Evolutionary conservation across 1,284 basidiomycete genomes (phyloP), one percentile per base, ranked within the genome.

Genomic region (Marasmius sp.): DNA sequence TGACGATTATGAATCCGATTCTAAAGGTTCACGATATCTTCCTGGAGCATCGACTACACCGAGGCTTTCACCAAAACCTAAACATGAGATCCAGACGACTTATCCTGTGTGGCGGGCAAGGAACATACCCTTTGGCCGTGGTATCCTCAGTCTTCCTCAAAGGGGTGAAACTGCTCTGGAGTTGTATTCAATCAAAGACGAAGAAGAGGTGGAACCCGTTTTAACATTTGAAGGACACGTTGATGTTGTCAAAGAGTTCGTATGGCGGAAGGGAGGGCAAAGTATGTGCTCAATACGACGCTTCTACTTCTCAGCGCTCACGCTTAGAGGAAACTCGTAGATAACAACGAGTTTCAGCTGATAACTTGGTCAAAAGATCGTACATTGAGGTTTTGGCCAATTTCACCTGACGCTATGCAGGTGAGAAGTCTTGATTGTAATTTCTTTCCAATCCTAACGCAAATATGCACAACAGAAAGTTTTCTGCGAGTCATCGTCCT

Each of bases 331-430:
- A 27, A 27, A 27, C 27, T 48, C 27, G 11, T 53, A 82, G 86
- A 88, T 61, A 84, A 86, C 71, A 83, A 87, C 9, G 88, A 92
- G 61, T 96, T 95, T 73, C 95, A 97, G 72, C 82, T 99, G 3
- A 93, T 99, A 56, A 98, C 96, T 0, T 98, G 96, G 97, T 94
- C 93, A 1, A 97, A 96, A 74, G 97, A 98, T 71, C 86, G 94
- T 49, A 97, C 93, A 0, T 77, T 99, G 39, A 81, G 94, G 9
- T 92, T 98, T 67, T 98, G 95, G 94, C 95, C 95, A 0, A 81
- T 98, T 5, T 85, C 89, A 54, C 75, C 80, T 1, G 89, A 92
- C 48, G 82, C 84, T 33, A 87, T 92, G 78, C 81, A 88, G 79
- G 90, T 83, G 34, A 22, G 50, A 68, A 39, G 71, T 62, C 47